Conservation (phyloP, 768 basidiomycete species). For the Collybia sordida region DNA sequence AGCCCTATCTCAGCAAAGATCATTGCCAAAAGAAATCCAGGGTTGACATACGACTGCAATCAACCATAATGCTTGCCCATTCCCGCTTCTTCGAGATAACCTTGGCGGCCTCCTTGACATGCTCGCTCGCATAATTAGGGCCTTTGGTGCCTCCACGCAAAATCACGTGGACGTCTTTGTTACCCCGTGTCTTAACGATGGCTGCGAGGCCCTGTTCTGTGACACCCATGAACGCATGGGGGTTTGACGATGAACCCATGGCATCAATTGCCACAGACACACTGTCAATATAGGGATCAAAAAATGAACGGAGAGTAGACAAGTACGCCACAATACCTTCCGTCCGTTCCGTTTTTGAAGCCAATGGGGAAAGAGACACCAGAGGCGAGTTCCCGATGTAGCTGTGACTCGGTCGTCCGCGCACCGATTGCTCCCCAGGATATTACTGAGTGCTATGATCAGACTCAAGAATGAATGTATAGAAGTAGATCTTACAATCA, state of each 20-base stretch:
- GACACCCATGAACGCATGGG: constrained; percentile 96
- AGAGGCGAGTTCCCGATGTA: constrained; percentile 94
- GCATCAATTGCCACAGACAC: constrained; percentile 94
- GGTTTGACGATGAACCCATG: constrained; percentile 88
- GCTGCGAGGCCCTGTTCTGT: constrained; percentile 88
- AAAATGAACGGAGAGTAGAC: constrained; percentile 6
- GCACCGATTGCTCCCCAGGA: constrained; percentile 98
- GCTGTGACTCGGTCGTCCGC: constrained; percentile 94
- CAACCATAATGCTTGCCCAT: constrained; percentile 81
- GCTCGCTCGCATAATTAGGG: constrained; percentile 81
- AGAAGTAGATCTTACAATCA: constrained; percentile 49
- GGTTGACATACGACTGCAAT: constrained; percentile 68
- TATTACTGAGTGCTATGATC: constrained; percentile 43
- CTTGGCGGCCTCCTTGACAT: constrained; percentile 63
- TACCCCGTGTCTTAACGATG: constrained; percentile 89
- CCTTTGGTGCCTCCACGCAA: constrained; percentile 91
- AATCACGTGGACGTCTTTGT: constrained; percentile 91
- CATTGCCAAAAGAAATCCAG: constrained; percentile 2
- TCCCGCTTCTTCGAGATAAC: constrained; percentile 64
- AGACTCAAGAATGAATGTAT: neutral
- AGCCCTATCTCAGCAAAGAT: neutral
- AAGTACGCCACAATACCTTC: constrained; percentile 43
- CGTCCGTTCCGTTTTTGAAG: constrained; percentile 99
- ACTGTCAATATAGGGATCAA: constrained; percentile 26
- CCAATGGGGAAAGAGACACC: constrained; percentile 98